Base-by-base conservation (phyloP, 306 rosid genomes). In the Nissolia schottii region DNA sequence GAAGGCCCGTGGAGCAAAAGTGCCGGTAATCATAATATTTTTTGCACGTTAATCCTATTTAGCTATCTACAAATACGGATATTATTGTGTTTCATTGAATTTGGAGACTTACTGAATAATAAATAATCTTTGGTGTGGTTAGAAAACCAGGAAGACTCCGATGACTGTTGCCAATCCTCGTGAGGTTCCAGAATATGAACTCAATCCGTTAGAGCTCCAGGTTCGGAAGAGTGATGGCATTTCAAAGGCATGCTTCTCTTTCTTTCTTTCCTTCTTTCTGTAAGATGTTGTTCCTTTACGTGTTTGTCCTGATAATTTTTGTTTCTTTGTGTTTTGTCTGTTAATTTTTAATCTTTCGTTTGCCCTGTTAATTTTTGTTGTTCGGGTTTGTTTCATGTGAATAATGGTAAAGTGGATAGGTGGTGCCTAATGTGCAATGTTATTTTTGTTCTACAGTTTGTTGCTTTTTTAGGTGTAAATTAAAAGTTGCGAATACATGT, bases 171-270 rank as follows among this genome's bases (percentile, higher is more conserved):
- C 96, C 6, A 91, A 95, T 88, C 97, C 99, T 73, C 89, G 96
- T 67, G 99, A 95, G 84, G 96, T 95, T 81, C 99, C 99, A 0
- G 99, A 95, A 80, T 95, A 95, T 62, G 99, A 95, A 87, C 99
- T 95, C 71, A 95, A 95, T 86, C 99, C 99, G 5, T 76, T 84
- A 48, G 99, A 95, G 73, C 99, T 95, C 77, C 99, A 95, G 74
- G 85, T 95, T 81, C 96, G 99, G 73, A 92, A 83, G 96, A 74
- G 92, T 38, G 96, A 92, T 53, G 96, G 96, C 34, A 88, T 91
- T 68, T 73, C 97, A 69, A 92, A 86, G 93, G 99, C 68, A 79
- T 23, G 80, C 24, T 66, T 64, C 58, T 35, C 29, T 60, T 38
- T 54, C 59, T 61, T 71, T 28, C 27, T 4, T 48, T 10, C 3